phyloP scores from a whole-genome alignment of 495 filamentous ascomycete species.

The Platismatia glauca region DNA sequence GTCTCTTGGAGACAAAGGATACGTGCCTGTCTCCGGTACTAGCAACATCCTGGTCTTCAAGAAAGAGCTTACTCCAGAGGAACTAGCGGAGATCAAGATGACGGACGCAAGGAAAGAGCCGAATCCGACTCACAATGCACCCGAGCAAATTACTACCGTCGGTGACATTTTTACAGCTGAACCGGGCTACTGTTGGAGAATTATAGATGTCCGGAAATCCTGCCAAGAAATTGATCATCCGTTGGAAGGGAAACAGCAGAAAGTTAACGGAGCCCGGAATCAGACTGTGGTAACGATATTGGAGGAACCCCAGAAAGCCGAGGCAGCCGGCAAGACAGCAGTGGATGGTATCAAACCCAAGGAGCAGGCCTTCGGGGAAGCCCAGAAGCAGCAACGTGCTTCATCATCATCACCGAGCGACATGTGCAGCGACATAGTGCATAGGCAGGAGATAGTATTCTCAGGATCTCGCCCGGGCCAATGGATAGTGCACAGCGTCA shows the following conservation, averaged over 20 bases:
- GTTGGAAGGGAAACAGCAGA: neutral
- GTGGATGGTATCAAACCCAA: neutral
- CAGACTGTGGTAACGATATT: neutral
- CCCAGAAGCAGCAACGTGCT: neutral
- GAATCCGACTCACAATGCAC: neutral
- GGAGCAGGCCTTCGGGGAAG: neutral
- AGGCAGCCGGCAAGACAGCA: neutral
- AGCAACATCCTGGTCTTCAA: constrained; percentile 66
- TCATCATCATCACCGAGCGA: neutral
- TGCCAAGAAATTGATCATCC: too few relatives aligned
- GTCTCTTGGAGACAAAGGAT: constrained; percentile 56
- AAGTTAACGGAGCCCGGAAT: neutral
- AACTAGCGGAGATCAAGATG: constrained; percentile 17
- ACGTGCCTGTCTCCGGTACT: constrained; percentile 62
- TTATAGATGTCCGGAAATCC: too few relatives aligned
- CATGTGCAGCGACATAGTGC: constrained; percentile 39
- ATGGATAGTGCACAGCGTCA: constrained; percentile 26
- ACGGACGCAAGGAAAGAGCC: constrained; percentile 3
- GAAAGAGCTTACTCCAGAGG: constrained; percentile 38
- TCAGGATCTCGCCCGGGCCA: constrained; percentile 34
- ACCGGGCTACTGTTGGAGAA: neutral
- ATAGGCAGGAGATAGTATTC: constrained; percentile 49
- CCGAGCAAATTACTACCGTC: neutral
- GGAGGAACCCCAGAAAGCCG: neutral
- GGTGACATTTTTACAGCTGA: neutral